Evolutionary conservation across 2,329 filamentous ascomycete genomes (phyloP).

Genomic region (Aspergillus floridensis): DNA sequence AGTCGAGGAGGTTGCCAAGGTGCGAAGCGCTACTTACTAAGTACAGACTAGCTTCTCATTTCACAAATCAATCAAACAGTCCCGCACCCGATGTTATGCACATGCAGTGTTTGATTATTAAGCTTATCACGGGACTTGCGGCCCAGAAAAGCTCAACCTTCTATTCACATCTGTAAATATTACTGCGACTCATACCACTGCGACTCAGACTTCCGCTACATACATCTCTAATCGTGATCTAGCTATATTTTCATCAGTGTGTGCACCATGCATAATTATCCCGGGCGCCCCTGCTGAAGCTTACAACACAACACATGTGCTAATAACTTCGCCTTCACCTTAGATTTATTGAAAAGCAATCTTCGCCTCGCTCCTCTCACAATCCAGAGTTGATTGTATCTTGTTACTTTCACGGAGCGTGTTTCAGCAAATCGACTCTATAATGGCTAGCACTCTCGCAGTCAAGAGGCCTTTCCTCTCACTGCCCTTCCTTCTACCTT

Average conservation of each 20-base stretch:
- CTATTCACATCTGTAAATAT: not conserved
- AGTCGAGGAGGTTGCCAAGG: too few relatives aligned
- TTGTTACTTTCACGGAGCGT: not conserved
- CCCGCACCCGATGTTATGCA: not conserved
- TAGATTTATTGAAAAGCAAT: not conserved
- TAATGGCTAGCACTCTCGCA: slow-evolving; percentile 31
- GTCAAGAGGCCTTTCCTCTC: slow-evolving; percentile 35
- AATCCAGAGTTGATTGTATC: not conserved
- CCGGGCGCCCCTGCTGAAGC: not conserved
- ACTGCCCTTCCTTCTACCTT: slow-evolving; percentile 41
- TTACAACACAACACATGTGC: not conserved
- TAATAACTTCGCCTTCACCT: not conserved
- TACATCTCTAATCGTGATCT: not conserved
- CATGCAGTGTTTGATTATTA: not conserved
- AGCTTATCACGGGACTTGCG: slow-evolving; percentile 3
- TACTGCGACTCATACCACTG: not conserved
- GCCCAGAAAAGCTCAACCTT: slow-evolving; percentile 4
- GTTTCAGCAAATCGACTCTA: not conserved
- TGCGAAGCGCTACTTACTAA: too few relatives aligned
- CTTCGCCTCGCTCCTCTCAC: not conserved
- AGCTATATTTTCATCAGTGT: not conserved
- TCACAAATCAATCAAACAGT: too few relatives aligned
- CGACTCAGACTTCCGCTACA: not conserved
- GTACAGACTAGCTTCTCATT: too few relatives aligned
- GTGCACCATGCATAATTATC: not conserved